These are phyloP conservation scores for Vicia faba DNA, from an alignment of 306 rosid species.

Conservation along the genomic window DNA sequence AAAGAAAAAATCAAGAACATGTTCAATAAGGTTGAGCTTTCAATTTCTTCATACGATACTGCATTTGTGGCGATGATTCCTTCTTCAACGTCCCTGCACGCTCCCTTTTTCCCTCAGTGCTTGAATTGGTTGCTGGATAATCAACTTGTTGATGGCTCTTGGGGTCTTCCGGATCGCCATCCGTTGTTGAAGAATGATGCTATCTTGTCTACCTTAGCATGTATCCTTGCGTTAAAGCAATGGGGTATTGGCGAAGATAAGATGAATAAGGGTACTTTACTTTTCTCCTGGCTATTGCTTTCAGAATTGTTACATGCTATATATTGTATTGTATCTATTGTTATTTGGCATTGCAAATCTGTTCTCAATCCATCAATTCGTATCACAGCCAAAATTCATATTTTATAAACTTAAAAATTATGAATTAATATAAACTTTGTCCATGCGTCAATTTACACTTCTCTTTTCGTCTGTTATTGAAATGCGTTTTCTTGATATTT, in stretches of 20 bases:
- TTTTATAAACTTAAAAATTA: too few species aligned
- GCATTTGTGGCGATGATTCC: slow-evolving; percentile 96
- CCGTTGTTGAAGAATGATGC: slow-evolving; percentile 63
- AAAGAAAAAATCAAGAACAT: slow-evolving; percentile 61
- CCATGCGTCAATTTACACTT: too few species aligned
- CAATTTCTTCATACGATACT: slow-evolving; percentile 80
- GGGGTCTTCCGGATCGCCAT: slow-evolving; percentile 61
- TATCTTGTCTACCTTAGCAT: slow-evolving; percentile 73
- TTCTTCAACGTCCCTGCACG: slow-evolving; percentile 49
- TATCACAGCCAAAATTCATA: too few species aligned
- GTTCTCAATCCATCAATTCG: too few species aligned
- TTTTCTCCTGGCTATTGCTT: slow-evolving; percentile 13
- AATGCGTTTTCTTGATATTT: slow-evolving; percentile 15
- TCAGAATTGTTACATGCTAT: too few species aligned
- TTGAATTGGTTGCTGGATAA: slow-evolving; percentile 70
- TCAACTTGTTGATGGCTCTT: slow-evolving; percentile 80
- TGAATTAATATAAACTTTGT: too few species aligned
- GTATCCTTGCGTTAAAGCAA: slow-evolving; percentile 68
- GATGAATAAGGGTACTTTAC: slow-evolving; percentile 56
- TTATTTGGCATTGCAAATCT: too few species aligned
- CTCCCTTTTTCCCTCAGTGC: slow-evolving; percentile 76
- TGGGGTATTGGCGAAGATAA: slow-evolving; percentile 70
- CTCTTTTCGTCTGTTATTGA: too few species aligned
- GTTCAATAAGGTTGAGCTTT: slow-evolving; percentile 72
- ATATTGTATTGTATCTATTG: too few species aligned